Conservation (phyloP, 352 stramenopile species). For the Globisporangium cylindrosporum region DNA sequence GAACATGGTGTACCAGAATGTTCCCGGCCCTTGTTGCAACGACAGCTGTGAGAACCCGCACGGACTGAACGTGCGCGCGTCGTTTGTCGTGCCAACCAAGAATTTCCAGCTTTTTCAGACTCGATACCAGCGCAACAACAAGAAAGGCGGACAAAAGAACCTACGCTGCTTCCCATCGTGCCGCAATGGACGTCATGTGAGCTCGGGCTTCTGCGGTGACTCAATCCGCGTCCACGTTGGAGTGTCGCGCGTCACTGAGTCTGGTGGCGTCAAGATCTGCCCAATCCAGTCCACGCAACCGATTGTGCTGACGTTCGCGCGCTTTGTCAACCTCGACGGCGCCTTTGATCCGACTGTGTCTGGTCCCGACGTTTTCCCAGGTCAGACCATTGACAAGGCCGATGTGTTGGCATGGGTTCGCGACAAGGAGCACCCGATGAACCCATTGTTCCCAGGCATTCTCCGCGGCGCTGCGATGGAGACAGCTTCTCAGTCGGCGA, state of each 20-base stretch:
- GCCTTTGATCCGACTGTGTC: conserved; percentile 68
- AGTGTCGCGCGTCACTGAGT: conserved; percentile 70
- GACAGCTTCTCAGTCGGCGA: conserved; percentile 69
- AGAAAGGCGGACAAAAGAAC: conserved; percentile 89
- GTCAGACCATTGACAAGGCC: conserved; percentile 72
- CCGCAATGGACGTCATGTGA: conserved; percentile 76
- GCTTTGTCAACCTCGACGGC: conserved; percentile 73
- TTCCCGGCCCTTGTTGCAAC: conserved; percentile 74
- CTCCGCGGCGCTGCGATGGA: conserved; percentile 76
- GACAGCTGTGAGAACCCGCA: conserved; percentile 83
- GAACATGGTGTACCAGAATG: conserved; percentile 73
- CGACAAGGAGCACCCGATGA: conserved; percentile 75
- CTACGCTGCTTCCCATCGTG: conserved; percentile 86
- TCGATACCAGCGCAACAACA: conserved; percentile 89
- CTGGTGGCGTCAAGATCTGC: conserved; percentile 79
- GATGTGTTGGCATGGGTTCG: conserved; percentile 63
- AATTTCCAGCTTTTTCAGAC: conserved; percentile 76
- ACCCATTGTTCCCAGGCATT: conserved; percentile 73
- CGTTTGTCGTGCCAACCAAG: conserved; percentile 78
- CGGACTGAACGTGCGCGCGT: conserved; percentile 72
- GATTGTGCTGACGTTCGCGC: conserved; percentile 61
- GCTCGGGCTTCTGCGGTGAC: conserved; percentile 83
- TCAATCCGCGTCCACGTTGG: conserved; percentile 82
- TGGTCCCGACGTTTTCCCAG: conserved; percentile 67
- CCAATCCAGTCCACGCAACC: conserved; percentile 57